These are phyloP conservation scores for Hibiscus syriacus DNA, from an alignment of 345 rosid species.

Conservation along the genomic window DNA sequence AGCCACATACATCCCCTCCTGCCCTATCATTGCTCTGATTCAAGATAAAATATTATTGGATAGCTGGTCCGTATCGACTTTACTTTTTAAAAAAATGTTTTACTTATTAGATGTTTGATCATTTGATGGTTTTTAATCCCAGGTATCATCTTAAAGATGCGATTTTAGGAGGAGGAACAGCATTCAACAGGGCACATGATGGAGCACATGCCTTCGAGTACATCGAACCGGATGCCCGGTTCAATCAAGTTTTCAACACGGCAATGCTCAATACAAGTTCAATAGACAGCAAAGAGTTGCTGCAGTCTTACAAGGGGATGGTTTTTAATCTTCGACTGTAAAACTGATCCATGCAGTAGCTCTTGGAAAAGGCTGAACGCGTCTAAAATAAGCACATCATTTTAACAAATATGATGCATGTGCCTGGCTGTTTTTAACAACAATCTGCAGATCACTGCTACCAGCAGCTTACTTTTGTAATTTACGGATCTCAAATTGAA, in stretches of 20 bases:
- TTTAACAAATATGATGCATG: too few relatives aligned
- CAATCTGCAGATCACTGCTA: too few relatives aligned
- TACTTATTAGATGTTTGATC: not conserved
- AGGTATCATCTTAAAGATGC: constrained; percentile 32
- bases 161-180: constrained; percentile 33
- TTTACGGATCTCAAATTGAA: too few relatives aligned
- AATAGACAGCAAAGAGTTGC: constrained; percentile 26
- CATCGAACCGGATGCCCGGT: constrained; percentile 25
- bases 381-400: not conserved
- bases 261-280: constrained; percentile 31
- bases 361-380: not conserved
- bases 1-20: too few relatives aligned
- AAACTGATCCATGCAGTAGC: too few relatives aligned
- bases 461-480: too few relatives aligned
- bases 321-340: too few relatives aligned
- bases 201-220: constrained; percentile 37
- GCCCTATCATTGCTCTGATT: not conserved
- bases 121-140: not conserved
- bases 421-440: too few relatives aligned
- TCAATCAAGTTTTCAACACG: constrained; percentile 34
- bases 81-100: not conserved
- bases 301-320: constrained; percentile 31
- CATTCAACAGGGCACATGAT: constrained; percentile 37
- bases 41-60: not conserved
- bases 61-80: not conserved